These are phyloP conservation scores for Pseudohyphozyma bogoriensis DNA, from an alignment of 768 basidiomycete species.

Conservation along the genomic window DNA sequence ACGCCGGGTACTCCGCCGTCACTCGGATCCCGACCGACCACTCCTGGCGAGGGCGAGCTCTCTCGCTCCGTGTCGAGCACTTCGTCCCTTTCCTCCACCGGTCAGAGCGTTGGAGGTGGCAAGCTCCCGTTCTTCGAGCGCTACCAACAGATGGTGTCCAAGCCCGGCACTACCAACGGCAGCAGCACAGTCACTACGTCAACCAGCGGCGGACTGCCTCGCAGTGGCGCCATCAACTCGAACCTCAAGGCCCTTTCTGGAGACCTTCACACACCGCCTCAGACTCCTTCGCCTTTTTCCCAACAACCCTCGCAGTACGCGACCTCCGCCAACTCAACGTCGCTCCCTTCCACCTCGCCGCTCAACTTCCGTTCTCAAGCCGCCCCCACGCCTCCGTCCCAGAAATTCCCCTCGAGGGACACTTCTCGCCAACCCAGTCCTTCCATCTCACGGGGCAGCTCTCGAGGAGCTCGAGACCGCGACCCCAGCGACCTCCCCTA, in stretches of 20 bases:
- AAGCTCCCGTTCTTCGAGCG: constrained; percentile 24
- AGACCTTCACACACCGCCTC: not conserved
- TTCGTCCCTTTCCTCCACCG: constrained; percentile 4
- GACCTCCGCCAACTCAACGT: not conserved
- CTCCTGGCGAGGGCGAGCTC: constrained; percentile 6
- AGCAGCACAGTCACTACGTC: not conserved
- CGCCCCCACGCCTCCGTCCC: no score
- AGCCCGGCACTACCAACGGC: not conserved
- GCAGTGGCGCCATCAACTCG: not conserved
- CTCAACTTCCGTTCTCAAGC: no score
- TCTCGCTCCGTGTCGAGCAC: constrained; percentile 1
- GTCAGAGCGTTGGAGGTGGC: no score
- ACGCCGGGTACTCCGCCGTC: no score
- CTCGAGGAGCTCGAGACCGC: no score
- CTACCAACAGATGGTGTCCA: constrained; percentile 15
- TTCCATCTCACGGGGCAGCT: not conserved
- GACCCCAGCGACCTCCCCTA: not conserved
- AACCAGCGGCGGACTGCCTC: not conserved
- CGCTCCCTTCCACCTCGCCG: not conserved
- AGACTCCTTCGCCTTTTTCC: not conserved
- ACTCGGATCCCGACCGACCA: not conserved
- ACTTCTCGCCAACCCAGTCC: no score
- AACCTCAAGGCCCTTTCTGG: no score
- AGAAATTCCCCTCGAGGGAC: no score
- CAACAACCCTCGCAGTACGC: not conserved